Evolutionary conservation across 2,329 filamentous ascomycete genomes (phyloP).

Genomic region (Penicillium sp.): DNA sequence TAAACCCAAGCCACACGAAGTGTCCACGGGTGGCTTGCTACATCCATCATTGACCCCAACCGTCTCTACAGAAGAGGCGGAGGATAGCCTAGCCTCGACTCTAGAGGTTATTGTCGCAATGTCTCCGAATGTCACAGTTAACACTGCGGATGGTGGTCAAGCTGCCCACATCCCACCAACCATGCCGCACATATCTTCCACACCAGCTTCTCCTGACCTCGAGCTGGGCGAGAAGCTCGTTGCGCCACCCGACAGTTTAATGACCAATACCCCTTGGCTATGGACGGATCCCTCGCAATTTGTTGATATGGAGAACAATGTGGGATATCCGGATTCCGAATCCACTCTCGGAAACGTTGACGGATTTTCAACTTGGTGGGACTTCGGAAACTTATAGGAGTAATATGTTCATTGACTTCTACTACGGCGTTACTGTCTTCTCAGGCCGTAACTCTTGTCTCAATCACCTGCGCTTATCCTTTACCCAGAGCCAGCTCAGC

Average conservation of each 20-base stretch:
- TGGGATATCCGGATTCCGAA: constrained; percentile 30
- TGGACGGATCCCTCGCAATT: constrained; percentile 36
- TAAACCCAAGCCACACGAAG: constrained; percentile 37
- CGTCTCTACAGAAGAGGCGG: constrained; percentile 29
- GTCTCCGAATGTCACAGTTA: constrained; percentile 52
- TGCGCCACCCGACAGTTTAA: constrained; percentile 34
- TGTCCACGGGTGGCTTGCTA: constrained; percentile 42
- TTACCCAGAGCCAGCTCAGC: not conserved
- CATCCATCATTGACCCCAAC: constrained; percentile 43
- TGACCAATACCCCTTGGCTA: constrained; percentile 38
- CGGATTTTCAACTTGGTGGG: constrained; percentile 37
- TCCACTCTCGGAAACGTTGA: constrained; percentile 30
- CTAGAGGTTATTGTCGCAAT: constrained; percentile 54
- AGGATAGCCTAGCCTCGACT: constrained; percentile 37
- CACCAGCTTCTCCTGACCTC: constrained; percentile 11
- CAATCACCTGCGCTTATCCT: not conserved
- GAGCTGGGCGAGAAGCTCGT: constrained; percentile 27
- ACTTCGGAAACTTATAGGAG: constrained; percentile 35
- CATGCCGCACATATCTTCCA: constrained; percentile 15
- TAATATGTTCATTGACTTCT: constrained; percentile 25
- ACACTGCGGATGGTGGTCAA: constrained; percentile 53
- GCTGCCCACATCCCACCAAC: constrained; percentile 45
- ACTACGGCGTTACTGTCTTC: constrained; percentile 8
- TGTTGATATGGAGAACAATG: constrained; percentile 30
- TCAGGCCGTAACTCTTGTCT: constrained; percentile 5